Conservation (phyloP, 1,284 basidiomycete species). For the Leccinum insolens region DNA sequence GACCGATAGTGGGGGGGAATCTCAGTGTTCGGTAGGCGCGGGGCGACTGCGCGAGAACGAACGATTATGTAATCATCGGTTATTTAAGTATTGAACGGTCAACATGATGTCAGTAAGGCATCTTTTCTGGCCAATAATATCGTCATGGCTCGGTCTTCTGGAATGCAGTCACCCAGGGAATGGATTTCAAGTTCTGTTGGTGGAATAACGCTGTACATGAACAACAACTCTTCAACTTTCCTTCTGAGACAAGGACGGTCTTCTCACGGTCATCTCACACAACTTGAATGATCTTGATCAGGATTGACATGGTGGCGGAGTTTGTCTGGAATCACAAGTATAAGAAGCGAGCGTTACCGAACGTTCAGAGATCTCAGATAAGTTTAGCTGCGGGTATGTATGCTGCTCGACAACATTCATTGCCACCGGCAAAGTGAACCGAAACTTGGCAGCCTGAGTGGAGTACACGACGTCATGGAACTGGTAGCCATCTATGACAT, state of each 20-base stretch:
- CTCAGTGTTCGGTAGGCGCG: neutral
- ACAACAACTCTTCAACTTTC: neutral
- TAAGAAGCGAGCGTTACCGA: neutral
- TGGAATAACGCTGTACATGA: neutral
- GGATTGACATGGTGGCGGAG: neutral
- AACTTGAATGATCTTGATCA: neutral
- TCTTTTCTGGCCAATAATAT: neutral
- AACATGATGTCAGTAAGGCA: neutral
- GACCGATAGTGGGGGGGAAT: conserved; percentile 1
- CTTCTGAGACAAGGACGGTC: neutral
- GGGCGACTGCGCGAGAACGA: neutral
- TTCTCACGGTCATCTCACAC: neutral
- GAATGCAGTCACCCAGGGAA: neutral
- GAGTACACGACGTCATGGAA: neutral
- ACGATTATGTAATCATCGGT: conserved; percentile 26
- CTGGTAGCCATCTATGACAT: conserved; percentile 9
- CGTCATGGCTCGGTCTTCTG: neutral
- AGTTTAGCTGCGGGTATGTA: neutral
- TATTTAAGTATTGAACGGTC: too few species aligned
- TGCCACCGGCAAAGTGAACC: neutral
- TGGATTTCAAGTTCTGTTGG: neutral
- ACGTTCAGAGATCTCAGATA: neutral
- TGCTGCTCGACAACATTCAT: neutral
- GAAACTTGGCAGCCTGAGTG: neutral
- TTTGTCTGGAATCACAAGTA: neutral